Evolutionary conservation across 345 rosid genomes (phyloP).

Genomic region (Citrus mangshanensis): DNA sequence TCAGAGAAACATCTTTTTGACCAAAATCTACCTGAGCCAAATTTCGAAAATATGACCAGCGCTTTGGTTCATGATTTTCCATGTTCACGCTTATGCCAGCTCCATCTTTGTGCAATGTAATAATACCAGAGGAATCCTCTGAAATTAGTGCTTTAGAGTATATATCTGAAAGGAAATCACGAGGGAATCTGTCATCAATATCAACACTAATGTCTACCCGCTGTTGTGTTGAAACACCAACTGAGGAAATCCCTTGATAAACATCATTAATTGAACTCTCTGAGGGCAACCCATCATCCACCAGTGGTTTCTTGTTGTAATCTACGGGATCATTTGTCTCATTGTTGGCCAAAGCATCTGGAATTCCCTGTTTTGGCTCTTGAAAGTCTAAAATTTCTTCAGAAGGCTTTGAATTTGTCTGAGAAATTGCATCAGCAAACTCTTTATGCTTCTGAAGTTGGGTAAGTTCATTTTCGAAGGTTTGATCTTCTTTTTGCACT

Average conservation of each 20-base stretch:
- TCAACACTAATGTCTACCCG: constrained; percentile 71
- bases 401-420: constrained; percentile 34
- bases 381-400: constrained; percentile 33
- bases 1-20: constrained; percentile 48
- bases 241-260: constrained; percentile 30
- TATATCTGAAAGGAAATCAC: constrained; percentile 75
- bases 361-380: constrained; percentile 33
- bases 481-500: constrained; percentile 28
- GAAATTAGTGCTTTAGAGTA: constrained; percentile 56
- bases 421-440: constrained; percentile 35
- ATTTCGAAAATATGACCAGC: constrained; percentile 83
- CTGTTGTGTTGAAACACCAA: constrained; percentile 29
- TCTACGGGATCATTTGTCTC: constrained; percentile 16
- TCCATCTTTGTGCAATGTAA: constrained; percentile 49
- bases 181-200: constrained; percentile 80
- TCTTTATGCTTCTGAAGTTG: constrained; percentile 40
- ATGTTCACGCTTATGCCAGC: constrained; percentile 64
- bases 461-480: constrained; percentile 35
- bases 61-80: constrained; percentile 74
- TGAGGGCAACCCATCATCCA: constrained; percentile 17
- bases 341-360: constrained; percentile 16
- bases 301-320: constrained; percentile 12
- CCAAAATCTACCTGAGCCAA: constrained; percentile 67
- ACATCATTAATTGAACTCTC: constrained; percentile 30
- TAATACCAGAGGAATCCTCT: constrained; percentile 43